Conservation (phyloP, 23 red algal genomes). For the Chondrus crispus region DNA sequence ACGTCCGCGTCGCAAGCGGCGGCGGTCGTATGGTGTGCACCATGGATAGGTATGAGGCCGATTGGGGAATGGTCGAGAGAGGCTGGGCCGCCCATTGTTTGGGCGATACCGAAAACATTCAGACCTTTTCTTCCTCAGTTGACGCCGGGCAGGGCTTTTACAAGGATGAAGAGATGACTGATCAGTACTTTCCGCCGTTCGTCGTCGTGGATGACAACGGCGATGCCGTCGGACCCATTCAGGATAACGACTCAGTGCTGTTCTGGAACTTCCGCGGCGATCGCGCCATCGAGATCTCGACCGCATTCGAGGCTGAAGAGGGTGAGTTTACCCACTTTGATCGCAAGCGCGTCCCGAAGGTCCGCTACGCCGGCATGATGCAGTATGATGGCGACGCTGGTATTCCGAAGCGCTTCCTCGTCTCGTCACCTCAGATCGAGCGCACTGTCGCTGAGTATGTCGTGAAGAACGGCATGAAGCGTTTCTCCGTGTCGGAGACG, state of each 20-base stretch:
- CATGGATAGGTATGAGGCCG: constrained; percentile 91
- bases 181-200: constrained; percentile 87
- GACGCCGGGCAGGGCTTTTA: constrained; percentile 73
- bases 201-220: constrained; percentile 76
- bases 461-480: constrained; percentile 65
- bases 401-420: constrained; percentile 72
- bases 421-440: constrained; percentile 58
- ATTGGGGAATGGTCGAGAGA: constrained; percentile 77
- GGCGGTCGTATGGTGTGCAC: constrained; percentile 78
- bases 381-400: constrained; percentile 86
- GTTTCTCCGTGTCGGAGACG: constrained; percentile 76
- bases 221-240: constrained; percentile 57
- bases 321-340: constrained; percentile 76
- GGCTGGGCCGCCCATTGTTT: constrained; percentile 79
- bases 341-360: constrained; percentile 65
- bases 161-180: constrained; percentile 67
- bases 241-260: constrained; percentile 81
- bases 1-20: constrained; percentile 59
- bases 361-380: constrained; percentile 89
- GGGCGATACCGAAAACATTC: constrained; percentile 55
- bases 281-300: constrained; percentile 83
- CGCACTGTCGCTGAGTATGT: constrained; percentile 65
- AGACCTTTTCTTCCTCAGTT: constrained; percentile 54
- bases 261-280: constrained; percentile 94
- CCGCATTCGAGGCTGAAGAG: constrained; percentile 73